A percentile compares a stretch with the other conserved stretches of the same genome.
These are phyloP conservation scores for Graphilbum sp. DNA, from an alignment of 2,329 filamentous ascomycete species.

Conservation along the genomic window DNA sequence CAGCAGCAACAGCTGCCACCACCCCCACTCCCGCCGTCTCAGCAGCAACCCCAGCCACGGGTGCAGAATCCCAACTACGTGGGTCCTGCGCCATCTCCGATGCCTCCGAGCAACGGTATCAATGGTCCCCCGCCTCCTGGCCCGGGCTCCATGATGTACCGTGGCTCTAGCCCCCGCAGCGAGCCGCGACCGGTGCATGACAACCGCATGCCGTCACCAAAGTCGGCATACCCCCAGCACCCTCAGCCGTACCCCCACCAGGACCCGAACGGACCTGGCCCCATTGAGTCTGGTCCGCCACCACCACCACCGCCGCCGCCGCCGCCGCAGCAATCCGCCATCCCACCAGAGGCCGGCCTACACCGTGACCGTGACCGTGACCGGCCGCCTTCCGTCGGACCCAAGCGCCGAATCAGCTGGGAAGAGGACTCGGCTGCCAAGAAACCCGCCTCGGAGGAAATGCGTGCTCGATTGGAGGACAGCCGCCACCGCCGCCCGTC, in stretches of 20 bases:
- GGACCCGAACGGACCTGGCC: constrained; percentile 54
- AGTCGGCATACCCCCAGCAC: constrained; percentile 68
- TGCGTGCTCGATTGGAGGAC: constrained; percentile 71
- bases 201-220: constrained; percentile 79
- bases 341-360: constrained; percentile 50
- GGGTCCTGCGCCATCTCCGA: constrained; percentile 31
- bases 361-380: constrained; percentile 48
- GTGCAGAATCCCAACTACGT: constrained; percentile 43
- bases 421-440: constrained; percentile 67
- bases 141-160: constrained; percentile 43
- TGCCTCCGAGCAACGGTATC: constrained; percentile 20
- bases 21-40: constrained; percentile 31
- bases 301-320: constrained; percentile 32
- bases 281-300: constrained; percentile 35
- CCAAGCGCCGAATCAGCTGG: constrained; percentile 71
- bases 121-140: constrained; percentile 29
- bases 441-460: constrained; percentile 81
- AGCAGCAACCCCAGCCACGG: constrained; percentile 32
- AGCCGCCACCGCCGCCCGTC: constrained; percentile 63
- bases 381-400: constrained; percentile 60
- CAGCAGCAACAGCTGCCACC: constrained; percentile 36
- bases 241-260: constrained; percentile 49
- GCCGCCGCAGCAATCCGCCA: constrained; percentile 31
- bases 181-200: constrained; percentile 74
- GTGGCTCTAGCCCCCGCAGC: constrained; percentile 62